Conservation (phyloP, 1,284 basidiomycete genomes). For the Naganishia albida region DNA sequence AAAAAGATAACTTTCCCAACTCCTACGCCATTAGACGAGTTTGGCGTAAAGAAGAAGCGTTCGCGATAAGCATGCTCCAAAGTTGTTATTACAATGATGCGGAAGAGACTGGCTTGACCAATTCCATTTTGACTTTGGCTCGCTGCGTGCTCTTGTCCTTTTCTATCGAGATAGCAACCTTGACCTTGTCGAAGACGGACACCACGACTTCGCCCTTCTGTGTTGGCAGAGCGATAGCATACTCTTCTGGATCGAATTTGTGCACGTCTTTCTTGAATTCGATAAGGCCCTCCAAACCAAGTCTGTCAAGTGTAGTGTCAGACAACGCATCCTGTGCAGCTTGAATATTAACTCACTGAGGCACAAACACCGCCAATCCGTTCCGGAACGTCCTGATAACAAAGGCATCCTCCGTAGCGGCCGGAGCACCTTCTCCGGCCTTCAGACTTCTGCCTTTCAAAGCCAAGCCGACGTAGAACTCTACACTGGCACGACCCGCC, state of each 20-base stretch:
- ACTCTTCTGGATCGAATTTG: constrained; percentile 88
- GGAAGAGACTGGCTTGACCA: constrained; percentile 48
- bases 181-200: constrained; percentile 89
- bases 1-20: constrained; percentile 15
- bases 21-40: constrained; percentile 17
- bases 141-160: constrained; percentile 94
- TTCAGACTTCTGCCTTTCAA: constrained; percentile 68
- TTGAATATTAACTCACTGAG: constrained; percentile 66
- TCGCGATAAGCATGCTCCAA: not conserved
- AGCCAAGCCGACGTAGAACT: constrained; percentile 95
- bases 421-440: constrained; percentile 51
- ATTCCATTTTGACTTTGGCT: constrained; percentile 70
- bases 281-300: constrained; percentile 90
- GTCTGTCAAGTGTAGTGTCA: constrained; percentile 56
- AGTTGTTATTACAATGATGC: constrained; percentile 39
- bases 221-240: constrained; percentile 72
- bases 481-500: constrained; percentile 91
- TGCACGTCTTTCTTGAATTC: constrained; percentile 82
- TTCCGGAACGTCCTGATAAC: constrained; percentile 94
- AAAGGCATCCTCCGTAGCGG: constrained; percentile 83
- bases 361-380: constrained; percentile 93
- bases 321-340: constrained; percentile 1
- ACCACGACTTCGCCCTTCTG: constrained; percentile 60
- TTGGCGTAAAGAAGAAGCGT: constrained; percentile 18
- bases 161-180: constrained; percentile 84